phyloP scores from a whole-genome alignment of 2,329 filamentous ascomycete genomes.

The Arthrobotrys entomopaga region DNA sequence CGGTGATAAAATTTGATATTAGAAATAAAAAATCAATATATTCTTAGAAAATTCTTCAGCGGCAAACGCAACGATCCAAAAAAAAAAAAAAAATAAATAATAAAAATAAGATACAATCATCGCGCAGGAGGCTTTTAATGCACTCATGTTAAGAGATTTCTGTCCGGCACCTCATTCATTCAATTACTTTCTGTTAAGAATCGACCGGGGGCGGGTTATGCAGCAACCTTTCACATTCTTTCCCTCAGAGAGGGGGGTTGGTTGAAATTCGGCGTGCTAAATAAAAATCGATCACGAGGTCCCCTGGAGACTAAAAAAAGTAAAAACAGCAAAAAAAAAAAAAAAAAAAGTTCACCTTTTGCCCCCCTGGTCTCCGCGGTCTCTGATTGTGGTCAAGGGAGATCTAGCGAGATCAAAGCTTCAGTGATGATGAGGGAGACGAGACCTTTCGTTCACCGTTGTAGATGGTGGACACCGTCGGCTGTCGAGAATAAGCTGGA shows the following conservation, averaged over 20 bases:
- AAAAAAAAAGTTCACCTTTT: conserved; percentile 31
- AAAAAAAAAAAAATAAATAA: background rate
- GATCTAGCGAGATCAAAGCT: conserved; percentile 48
- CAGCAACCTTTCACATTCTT: conserved; percentile 37
- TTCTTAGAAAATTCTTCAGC: conserved; percentile 15
- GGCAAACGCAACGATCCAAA: conserved; percentile 7
- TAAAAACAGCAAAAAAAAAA: conserved; percentile 55
- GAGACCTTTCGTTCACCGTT: background rate
- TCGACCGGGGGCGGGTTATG: conserved; percentile 34
- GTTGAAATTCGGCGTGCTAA: conserved; percentile 37
- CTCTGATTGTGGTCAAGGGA: conserved; percentile 39
- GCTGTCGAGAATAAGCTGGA: conserved; percentile 29
- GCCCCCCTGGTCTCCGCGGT: background rate
- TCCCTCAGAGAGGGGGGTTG: conserved; percentile 17
- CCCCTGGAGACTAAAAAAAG: conserved; percentile 54
- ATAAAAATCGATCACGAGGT: conserved; percentile 56
- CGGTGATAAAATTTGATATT: conserved; percentile 21
- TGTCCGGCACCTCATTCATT: conserved; percentile 17
- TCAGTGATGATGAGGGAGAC: conserved; percentile 1
- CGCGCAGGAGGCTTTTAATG: conserved; percentile 30
- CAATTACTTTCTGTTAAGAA: too few relatives aligned
- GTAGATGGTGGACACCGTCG: conserved; percentile 15
- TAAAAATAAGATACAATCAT: conserved; percentile 11
- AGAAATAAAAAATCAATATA: too few relatives aligned
- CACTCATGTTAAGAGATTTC: conserved; percentile 40